Evolutionary conservation across 495 filamentous ascomycete species (phyloP).

Genomic region (Aspergillus saccharolyticus): DNA sequence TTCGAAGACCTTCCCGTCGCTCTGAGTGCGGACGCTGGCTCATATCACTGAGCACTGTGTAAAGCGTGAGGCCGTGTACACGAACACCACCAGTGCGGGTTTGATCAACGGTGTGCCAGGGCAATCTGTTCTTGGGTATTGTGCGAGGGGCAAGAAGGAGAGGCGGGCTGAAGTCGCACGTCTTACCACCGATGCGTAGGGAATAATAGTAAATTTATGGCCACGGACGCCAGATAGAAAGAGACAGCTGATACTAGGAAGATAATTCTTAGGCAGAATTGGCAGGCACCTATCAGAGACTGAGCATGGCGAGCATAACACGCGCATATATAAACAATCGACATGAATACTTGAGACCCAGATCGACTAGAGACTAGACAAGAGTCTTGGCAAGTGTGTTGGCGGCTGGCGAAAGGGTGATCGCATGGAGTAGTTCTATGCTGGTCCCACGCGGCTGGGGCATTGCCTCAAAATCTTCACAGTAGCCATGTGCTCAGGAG

Average conservation of each 20-base stretch:
- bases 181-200: background rate
- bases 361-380: background rate
- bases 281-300: background rate
- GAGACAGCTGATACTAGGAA: background rate
- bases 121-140: background rate
- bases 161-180: background rate
- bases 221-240: background rate
- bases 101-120: background rate
- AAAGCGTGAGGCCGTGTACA: background rate
- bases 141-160: background rate
- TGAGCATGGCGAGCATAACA: background rate
- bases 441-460: background rate
- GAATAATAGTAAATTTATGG: background rate
- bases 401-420: background rate
- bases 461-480: no score
- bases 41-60: background rate
- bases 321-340: background rate
- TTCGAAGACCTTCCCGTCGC: background rate
- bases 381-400: background rate
- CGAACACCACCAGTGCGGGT: background rate
- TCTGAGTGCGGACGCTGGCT: background rate
- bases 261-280: background rate
- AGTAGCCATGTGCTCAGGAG: no score
- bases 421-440: background rate
- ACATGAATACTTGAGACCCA: background rate